Conservation (phyloP, 495 filamentous ascomycete genomes). For the Xylaria flabelliformis region DNA sequence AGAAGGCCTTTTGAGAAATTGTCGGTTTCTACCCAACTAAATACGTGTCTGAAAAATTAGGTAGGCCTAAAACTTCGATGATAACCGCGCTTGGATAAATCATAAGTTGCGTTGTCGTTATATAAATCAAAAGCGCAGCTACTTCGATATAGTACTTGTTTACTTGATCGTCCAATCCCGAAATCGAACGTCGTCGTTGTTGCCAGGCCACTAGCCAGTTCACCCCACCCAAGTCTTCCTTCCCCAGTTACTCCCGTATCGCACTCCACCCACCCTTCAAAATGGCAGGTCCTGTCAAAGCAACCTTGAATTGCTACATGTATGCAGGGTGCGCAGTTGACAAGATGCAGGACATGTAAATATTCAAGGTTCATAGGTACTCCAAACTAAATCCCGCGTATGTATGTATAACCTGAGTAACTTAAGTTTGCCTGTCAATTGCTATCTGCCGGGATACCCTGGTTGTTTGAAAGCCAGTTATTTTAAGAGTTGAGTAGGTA, state of each 20-base stretch:
- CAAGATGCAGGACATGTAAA: neutral
- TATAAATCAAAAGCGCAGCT: neutral
- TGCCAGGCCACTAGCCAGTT: slow-evolving; percentile 4
- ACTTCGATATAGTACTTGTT: slow-evolving; percentile 6
- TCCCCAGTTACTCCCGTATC: slow-evolving; percentile 10
- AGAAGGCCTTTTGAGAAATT: neutral
- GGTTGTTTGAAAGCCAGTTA: neutral
- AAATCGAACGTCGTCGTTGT: neutral
- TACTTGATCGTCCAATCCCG: neutral
- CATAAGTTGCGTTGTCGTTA: neutral
- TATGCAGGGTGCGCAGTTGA: neutral
- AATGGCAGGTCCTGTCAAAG: neutral
- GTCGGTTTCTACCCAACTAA: slow-evolving; percentile 6
- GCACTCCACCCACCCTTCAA: neutral
- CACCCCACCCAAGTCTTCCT: neutral
- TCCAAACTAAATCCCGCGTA: neutral
- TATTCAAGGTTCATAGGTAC: neutral
- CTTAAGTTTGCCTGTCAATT: neutral
- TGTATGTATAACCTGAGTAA: neutral
- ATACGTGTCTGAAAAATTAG: neutral
- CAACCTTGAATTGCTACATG: neutral
- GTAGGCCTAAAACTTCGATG: neutral
- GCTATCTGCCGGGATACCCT: neutral
- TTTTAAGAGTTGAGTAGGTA: neutral
- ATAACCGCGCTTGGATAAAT: neutral